Base-by-base conservation (phyloP, 2,329 filamentous ascomycete species). In the Xylaria sp. region DNA sequence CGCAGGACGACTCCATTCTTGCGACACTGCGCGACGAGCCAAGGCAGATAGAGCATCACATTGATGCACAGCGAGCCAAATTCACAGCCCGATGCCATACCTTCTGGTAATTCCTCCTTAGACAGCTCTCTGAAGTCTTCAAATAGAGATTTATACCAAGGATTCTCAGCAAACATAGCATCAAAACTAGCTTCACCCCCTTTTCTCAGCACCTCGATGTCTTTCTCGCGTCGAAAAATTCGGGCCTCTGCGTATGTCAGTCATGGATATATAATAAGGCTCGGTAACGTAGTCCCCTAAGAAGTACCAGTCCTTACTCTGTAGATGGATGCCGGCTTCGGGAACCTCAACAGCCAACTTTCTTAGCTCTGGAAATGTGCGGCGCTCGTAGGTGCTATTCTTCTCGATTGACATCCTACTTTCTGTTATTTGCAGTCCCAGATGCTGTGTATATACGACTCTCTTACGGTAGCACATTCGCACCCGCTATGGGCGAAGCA, bases 61-160 rank as follows among this genome's bases (percentile, higher is more conserved):
- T 98, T 97, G 75, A 97, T 94, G 78, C 94, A 97, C 42, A 97
- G 89, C 0, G 91, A 94, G 7, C 87, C 92, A 76, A 95, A 97
- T 58, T 84, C 82, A 53, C 87, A 91, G 23, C 88, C 93, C 11
- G 89, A 90, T 63, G 92, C 89, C 56, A 89, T 85, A 17, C 85
- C 91, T 0, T 79, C 70, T 0, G 87, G 85, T 1, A 96, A 79
- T 68, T 90, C 82, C 9, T 79, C 76, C 35, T 82, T 75, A 4
- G 83, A 73, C 3, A 94, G 76, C 60, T 87, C 79, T 64, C 86
- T 84, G 76, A 88, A 94, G 77, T 94, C 87, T 12, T 89, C 88
- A 49, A 94, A 85, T 1, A 92, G 77, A 52, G 87, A 80, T 72
- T 84, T 86, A 77, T 88, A 94, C 92, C 92, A 94, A 0, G 91